Percentiles rank a stretch among this genome's conserved stretches.
These are phyloP conservation scores for Lepidium campestre DNA, from an alignment of 441 rosid genomes.

Conservation along the genomic window DNA sequence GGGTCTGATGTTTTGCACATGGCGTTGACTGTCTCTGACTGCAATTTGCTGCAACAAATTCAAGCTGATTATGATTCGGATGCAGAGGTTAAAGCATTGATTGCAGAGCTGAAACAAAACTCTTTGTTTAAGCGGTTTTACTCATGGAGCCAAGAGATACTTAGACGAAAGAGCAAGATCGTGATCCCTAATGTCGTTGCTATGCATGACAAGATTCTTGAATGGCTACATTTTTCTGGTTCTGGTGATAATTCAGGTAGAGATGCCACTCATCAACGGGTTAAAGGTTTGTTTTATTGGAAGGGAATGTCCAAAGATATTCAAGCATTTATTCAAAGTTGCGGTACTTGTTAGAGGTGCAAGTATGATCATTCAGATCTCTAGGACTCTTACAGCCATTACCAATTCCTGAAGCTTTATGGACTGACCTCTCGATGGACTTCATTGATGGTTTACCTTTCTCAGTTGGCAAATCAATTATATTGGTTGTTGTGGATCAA, in stretches of 20 bases:
- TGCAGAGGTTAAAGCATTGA: too few relatives aligned
- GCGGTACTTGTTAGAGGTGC: not conserved
- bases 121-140: rapidly evolving
- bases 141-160: rapidly evolving
- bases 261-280: not conserved
- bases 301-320: not conserved
- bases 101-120: too few relatives aligned
- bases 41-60: too few relatives aligned
- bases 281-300: not conserved
- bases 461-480: too few relatives aligned
- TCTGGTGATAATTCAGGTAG: rapidly evolving
- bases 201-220: rapidly evolving
- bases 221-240: rapidly evolving
- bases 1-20: too few relatives aligned
- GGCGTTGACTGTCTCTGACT: too few relatives aligned
- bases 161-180: not conserved
- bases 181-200: not conserved
- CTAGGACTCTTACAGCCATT: too few relatives aligned
- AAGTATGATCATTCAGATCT: too few relatives aligned
- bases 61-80: not conserved
- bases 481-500: too few relatives aligned
- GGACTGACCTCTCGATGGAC: too few relatives aligned
- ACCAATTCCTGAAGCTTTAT: too few relatives aligned
- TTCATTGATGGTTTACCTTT: too few relatives aligned
- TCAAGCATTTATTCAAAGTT: rapidly evolving